Evolutionary conservation across 495 filamentous ascomycete species (phyloP), one percentile per base, ranked within the genome.

Genomic region (Lepraria neglecta): DNA sequence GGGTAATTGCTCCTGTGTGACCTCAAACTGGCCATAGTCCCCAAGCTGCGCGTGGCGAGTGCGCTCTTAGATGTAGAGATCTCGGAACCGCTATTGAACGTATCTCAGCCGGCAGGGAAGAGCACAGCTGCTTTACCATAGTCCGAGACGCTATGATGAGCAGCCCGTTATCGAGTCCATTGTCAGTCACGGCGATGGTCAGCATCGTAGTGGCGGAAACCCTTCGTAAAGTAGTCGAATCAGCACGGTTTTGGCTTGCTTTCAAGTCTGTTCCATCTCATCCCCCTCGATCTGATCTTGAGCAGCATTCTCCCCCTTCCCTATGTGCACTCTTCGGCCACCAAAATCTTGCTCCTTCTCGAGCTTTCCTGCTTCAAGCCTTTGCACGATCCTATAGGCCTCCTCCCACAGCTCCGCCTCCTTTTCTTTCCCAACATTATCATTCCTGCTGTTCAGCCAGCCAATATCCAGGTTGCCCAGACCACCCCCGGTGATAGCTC

Each of bases 391-490:
- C 31, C 65, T 67, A 42, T 75, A 72, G 38, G 86, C 84, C 60
- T 83, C 80, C 58, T 76, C 75, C 88, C 89, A 89, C 56, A 94
- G 68, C 74, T 94, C 89, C 14, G 80, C 80, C 70, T 94, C 89
- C 78, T 88, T 90, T 61, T 88, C 85, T 67, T 82, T 84, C 46
- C 84, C 88, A 17, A 92, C 85, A 35, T 83, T 85, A 64, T 87
- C 84, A 61, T 86, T 87, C 61, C 89, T 81, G 72, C 87, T 87
- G 67, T 96, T 96, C 68, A 96, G 74, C 83, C 85, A 87, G 55
- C 90, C 90, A 15, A 94, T 83, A 71, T 96, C 91, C 50, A 92
- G 73, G 30, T 74, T 73, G 4, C 85, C 85, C 19, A 86, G 75
- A 56, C 80, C 77, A 10, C 82, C 82, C 57, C 79, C 76, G 60